Base-by-base conservation (phyloP, 164 flowering plant genomes). In the Akebia trifoliata region DNA sequence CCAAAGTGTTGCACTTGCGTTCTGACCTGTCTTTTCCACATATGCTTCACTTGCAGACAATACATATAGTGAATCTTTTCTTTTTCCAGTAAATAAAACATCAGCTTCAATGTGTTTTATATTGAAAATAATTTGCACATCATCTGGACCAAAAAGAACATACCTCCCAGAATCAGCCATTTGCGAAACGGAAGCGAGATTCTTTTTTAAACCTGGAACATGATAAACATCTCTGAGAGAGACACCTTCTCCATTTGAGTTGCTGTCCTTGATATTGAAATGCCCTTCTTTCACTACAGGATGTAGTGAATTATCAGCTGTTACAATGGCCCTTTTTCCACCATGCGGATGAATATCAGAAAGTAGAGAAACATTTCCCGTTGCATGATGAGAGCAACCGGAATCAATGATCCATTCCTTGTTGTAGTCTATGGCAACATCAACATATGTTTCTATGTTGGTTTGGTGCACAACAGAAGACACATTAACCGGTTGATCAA, bases 121-220 rank as follows among this genome's bases (percentile, higher is more conserved):
- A 24, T 61, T 60, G 0, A 7, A 11, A 53, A 66, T 17, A 35
- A 66, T 29, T 24, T 50, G 17, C 8, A 66, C 65, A 54, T 66
- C 65, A 66, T 66, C 15, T 66, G 65, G 54, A 38, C 65, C 60
- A 59, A 66, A 66, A 20, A 65, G 36, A 43, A 66, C 69, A 60
- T 60, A 60, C 40, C 50, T 59, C 9, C 69, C 65, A 31, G 47
- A 50, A 34, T 53, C 42, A n/a, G 60, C 30, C 0, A 66, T 37
- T 46, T 60, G 64, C 22, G 69, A 54, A 47, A 66, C 48, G 0
- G 34, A 66, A 17, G 32, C 34, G 4, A 58, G 42, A 38, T 60
- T 66, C 34, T 66, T 56, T 22, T 39, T 56, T 34, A 56, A 25
- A 0, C 32, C 17, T 0, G 20, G 36, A 42, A 56, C 60, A 26